Percentiles rank a stretch among this genome's conserved stretches.
Evolutionary conservation across 805 yeast genomes (phyloP).

Genomic region (Geotrichum ghanense): DNA sequence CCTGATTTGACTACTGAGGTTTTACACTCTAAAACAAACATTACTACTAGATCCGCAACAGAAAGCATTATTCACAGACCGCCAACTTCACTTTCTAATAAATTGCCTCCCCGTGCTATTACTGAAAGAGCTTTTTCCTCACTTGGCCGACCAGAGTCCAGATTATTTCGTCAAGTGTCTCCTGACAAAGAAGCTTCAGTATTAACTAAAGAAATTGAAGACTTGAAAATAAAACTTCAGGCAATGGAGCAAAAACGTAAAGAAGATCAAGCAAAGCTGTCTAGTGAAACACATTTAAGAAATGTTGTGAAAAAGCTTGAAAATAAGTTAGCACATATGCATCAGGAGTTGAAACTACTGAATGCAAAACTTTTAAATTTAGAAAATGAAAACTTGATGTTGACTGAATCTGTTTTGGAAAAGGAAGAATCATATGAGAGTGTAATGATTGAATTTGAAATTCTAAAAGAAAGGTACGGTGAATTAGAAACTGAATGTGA

Average conservation of each 20-base stretch:
- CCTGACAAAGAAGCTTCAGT: constrained; percentile 2
- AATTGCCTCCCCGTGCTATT: not conserved
- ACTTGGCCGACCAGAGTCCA: not conserved
- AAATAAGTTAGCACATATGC: constrained; percentile 21
- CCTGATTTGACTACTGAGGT: no score
- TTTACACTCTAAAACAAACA: no score
- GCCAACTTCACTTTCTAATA: not conserved
- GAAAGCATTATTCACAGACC: not conserved
- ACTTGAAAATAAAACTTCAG: constrained; percentile 13
- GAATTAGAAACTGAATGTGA: constrained; percentile 1
- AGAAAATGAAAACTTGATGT: constrained; percentile 12
- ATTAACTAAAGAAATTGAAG: constrained; percentile 16
- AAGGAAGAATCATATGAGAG: constrained; percentile 23
- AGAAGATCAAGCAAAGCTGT: constrained; percentile 2
- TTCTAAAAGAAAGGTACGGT: not conserved
- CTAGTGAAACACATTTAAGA: constrained; percentile 13
- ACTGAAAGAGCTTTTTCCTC: not conserved
- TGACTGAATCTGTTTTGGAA: constrained; percentile 12
- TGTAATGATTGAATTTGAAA: constrained; percentile 24
- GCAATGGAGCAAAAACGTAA: constrained; percentile 16
- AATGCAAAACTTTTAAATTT: constrained; percentile 11
- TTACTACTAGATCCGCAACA: not conserved
- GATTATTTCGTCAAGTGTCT: not conserved
- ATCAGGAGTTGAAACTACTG: constrained; percentile 19
- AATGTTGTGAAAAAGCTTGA: constrained; percentile 21